phyloP scores from a whole-genome alignment of 2,329 filamentous ascomycete genomes.

The Ophiostoma montium region DNA sequence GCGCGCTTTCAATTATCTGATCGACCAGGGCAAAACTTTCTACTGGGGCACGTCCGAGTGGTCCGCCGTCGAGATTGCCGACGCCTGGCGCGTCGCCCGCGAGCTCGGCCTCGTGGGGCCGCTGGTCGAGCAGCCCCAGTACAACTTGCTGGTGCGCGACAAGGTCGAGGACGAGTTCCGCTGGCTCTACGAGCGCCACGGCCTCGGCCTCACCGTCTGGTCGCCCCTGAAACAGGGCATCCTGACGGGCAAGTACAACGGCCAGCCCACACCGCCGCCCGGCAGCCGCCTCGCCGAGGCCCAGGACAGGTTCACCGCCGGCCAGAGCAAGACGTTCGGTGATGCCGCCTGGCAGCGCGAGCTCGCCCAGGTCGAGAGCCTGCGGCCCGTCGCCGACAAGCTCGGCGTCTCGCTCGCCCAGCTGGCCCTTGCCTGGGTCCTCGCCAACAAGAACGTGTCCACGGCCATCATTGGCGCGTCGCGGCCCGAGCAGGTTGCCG shows the following conservation, averaged over 20 bases:
- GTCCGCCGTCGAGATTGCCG: slow-evolving; percentile 52
- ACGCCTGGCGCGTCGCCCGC: slow-evolving; percentile 46
- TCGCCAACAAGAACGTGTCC: slow-evolving; percentile 40
- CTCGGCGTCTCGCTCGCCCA: slow-evolving; percentile 38
- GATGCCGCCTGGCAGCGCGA: slow-evolving; percentile 30
- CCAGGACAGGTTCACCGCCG: slow-evolving; percentile 38
- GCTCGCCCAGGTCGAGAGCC: slow-evolving; percentile 3
- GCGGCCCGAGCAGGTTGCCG: slow-evolving; percentile 34
- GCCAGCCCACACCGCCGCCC: slow-evolving; percentile 20
- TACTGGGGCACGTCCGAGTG: slow-evolving; percentile 64
- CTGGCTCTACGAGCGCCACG: slow-evolving; percentile 40
- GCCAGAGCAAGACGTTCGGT: slow-evolving; percentile 28
- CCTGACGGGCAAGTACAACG: slow-evolving; percentile 50
- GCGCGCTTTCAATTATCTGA: slow-evolving; percentile 55
- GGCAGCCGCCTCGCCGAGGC: slow-evolving; percentile 46
- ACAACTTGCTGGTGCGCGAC: slow-evolving; percentile 48
- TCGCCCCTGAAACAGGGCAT: slow-evolving; percentile 40
- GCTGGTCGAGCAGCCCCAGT: slow-evolving; percentile 52
- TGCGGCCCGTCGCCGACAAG: slow-evolving; percentile 36
- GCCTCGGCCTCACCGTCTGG: slow-evolving; percentile 41
- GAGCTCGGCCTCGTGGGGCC: slow-evolving; percentile 47
- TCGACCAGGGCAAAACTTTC: slow-evolving; percentile 51
- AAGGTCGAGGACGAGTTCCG: slow-evolving; percentile 46
- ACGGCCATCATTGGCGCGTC: slow-evolving; percentile 39
- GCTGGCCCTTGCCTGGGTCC: slow-evolving; percentile 37